A percentile compares a stretch with the other conserved stretches of the same genome.
These are phyloP conservation scores for Collybiopsis confluens DNA, from an alignment of 768 basidiomycete genomes.

Conservation along the genomic window DNA sequence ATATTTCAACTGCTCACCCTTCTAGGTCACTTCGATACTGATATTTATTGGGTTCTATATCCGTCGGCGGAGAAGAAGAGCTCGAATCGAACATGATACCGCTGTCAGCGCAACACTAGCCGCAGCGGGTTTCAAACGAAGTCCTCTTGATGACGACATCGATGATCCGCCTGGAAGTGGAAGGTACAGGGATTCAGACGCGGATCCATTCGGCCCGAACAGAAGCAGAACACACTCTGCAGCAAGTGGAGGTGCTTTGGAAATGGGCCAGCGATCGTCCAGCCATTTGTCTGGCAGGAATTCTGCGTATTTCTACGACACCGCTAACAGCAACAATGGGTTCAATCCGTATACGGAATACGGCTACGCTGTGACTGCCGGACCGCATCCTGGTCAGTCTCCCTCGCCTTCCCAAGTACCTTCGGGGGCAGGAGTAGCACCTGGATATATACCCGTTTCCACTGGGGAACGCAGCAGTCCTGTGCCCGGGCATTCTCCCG, in stretches of 20 bases:
- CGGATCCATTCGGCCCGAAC: constrained; percentile 8
- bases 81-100: constrained; percentile 61
- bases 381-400: constrained; percentile 3
- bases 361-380: constrained; percentile 20
- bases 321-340: constrained; percentile 17
- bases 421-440: neutral
- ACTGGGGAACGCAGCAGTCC: neutral
- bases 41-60: constrained; percentile 71
- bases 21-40: constrained; percentile 47
- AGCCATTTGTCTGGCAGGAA: constrained; percentile 25
- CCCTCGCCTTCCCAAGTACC: neutral
- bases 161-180: constrained; percentile 28
- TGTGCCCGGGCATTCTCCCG: neutral
- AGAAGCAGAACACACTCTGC: neutral
- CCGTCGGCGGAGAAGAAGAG: constrained; percentile 58
- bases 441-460: constrained; percentile 3
- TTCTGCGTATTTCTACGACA: constrained; percentile 35
- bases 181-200: constrained; percentile 2
- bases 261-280: constrained; percentile 38
- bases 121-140: constrained; percentile 65
- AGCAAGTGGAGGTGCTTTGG: constrained; percentile 22
- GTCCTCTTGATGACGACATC: constrained; percentile 66
- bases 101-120: constrained; percentile 69
- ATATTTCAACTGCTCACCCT: no score
- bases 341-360: constrained; percentile 57